These are phyloP conservation scores for Globisporangium heterothallicum DNA, from an alignment of 352 stramenopile genomes.

Conservation along the genomic window DNA sequence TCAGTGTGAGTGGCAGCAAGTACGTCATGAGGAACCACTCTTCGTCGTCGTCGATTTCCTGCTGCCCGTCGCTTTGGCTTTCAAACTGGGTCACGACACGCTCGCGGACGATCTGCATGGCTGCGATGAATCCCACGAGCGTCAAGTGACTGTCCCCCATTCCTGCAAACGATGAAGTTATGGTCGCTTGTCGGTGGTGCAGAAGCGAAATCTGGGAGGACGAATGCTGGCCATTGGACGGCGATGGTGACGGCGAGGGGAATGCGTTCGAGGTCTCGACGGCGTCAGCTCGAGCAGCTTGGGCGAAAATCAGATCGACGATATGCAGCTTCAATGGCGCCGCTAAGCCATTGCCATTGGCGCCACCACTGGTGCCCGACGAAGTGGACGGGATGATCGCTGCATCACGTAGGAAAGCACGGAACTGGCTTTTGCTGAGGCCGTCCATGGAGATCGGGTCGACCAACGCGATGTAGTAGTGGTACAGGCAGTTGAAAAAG, in stretches of 20 bases:
- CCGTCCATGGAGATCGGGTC: constrained; percentile 39
- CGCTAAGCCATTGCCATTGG: too few relatives aligned
- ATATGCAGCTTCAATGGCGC: constrained; percentile 56
- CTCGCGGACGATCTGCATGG: constrained; percentile 56
- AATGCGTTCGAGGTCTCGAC: constrained; percentile 16
- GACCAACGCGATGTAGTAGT: constrained; percentile 57
- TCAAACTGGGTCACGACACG: constrained; percentile 41
- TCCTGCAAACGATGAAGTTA: too few relatives aligned
- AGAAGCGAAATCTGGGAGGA: constrained; percentile 17
- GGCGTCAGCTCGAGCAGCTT: constrained; percentile 33
- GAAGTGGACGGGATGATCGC: constrained; percentile 24
- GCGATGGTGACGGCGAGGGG: constrained; percentile 4
- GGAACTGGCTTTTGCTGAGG: constrained; percentile 67
- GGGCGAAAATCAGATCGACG: constrained; percentile 57
- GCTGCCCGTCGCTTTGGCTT: constrained; percentile 22
- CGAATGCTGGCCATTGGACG: constrained; percentile 8
- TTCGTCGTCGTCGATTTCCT: constrained; percentile 57
- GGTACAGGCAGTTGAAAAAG: constrained; percentile 60
- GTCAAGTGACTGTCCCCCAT: constrained; percentile 24
- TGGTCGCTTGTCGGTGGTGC: constrained; percentile 25
- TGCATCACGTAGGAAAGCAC: constrained; percentile 45
- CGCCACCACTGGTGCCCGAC: too few relatives aligned
- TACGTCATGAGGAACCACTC: constrained; percentile 60
- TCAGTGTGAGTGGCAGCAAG: constrained; percentile 43
- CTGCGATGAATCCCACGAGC: constrained; percentile 40